Evolutionary conservation across 106 monocot species (phyloP).

Genomic region (Phalaenopsis aphrodite): DNA sequence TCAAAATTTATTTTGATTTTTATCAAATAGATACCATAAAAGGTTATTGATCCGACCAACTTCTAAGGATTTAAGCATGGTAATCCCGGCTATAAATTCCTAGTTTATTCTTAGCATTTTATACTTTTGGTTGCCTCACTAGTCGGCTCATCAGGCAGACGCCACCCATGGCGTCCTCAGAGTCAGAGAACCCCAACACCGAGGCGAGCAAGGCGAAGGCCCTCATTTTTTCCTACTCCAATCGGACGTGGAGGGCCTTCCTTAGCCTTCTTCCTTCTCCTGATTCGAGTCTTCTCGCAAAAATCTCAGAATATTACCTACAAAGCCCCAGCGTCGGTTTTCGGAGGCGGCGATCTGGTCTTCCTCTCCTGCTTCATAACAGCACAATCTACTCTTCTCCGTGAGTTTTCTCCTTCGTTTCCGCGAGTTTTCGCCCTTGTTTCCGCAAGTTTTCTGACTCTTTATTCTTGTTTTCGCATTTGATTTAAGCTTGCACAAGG

Average conservation of each 20-base stretch:
- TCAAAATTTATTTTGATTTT: too few relatives aligned
- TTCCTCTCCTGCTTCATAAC: constrained; percentile 45
- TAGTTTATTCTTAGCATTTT: too few relatives aligned
- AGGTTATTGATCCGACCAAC: too few relatives aligned
- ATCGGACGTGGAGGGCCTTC: constrained; percentile 35
- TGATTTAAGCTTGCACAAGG: background rate
- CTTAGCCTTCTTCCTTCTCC: constrained; percentile 30
- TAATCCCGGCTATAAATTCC: too few relatives aligned
- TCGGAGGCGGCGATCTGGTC: constrained; percentile 24
- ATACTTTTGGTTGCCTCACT: too few relatives aligned
- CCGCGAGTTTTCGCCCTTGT: too few relatives aligned
- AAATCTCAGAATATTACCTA: constrained; percentile 21
- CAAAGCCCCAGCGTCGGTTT: constrained; percentile 1
- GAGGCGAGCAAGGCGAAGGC: constrained; percentile 14
- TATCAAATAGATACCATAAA: too few relatives aligned
- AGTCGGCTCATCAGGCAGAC: background rate
- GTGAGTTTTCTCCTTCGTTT: constrained; percentile 7
- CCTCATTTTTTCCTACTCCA: constrained; percentile 36
- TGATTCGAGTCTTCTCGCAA: constrained; percentile 33
- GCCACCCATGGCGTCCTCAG: constrained; percentile 16
- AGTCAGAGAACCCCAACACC: constrained; percentile 3
- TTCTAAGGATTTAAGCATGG: too few relatives aligned
- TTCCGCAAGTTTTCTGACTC: too few relatives aligned
- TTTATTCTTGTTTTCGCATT: background rate
- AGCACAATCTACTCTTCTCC: constrained; percentile 12